Evolutionary conservation across 2,329 filamentous ascomycete genomes (phyloP), one percentile per base, ranked within the genome.

Genomic region (Aspergillus ruber): DNA sequence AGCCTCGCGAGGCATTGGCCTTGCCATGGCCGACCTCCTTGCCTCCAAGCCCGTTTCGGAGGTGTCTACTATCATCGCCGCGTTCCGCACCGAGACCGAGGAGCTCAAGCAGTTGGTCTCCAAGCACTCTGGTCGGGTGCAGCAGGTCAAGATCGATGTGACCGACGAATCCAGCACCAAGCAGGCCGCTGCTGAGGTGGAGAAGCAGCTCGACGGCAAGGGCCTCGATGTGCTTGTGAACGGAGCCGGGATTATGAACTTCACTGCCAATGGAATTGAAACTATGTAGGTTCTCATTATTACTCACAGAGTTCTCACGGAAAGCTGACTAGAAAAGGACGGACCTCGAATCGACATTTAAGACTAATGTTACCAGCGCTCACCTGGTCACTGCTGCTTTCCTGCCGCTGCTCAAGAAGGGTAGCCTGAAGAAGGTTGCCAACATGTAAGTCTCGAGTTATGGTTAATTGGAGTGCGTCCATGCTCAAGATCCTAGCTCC

Each of bases 391-490:
- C 65, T 1, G 50, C 54, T 5, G 54, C 59, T 2, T 67, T 72
- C 41, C 50, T 74, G 12, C 62, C 67, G 1, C 48, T 69, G 7
- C 47, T 73, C 2, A 45, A 55, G 15, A 60, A 60, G 29, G 66
- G 70, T 10, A 59, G 50, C 13, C 46, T 57, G 42, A 75, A 74
- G 62, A 72, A 71, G 43, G 62, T 74, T 32, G 51, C 63, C 45
- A 74, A 70, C 50, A 60, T 74, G 67, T 71, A 58, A 36, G 17
- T 36, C 33, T 17, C 50, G 61, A 9, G 13, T 25, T 23, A 6
- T 5, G 2, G 6, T 3, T 36, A 7, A n/a, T 15, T 10, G 25
- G 6, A 8, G 4, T 29, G 25, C 12, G 9, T 29, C 25, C 9
- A 10, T 21, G 5, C 33, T 47, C 10, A 48, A 20, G 5, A 4